phyloP scores from a whole-genome alignment of 768 basidiomycete species.

The Amanita thiersii region DNA sequence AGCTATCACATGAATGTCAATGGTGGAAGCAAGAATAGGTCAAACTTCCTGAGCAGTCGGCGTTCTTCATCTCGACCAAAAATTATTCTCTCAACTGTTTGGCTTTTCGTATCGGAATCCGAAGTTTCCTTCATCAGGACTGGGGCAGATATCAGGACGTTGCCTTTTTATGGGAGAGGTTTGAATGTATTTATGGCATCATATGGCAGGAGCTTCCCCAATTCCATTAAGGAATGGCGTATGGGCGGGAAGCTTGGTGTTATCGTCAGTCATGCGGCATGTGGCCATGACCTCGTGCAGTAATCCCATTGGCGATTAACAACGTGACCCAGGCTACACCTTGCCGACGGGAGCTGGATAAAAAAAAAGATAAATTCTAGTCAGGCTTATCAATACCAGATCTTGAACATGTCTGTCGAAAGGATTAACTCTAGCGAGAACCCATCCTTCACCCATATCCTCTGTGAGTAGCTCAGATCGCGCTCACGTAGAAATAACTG shows the following conservation, averaged over 20 bases:
- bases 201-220: too few species aligned
- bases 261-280: too few species aligned
- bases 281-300: too few species aligned
- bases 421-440: slow-evolving; percentile 47
- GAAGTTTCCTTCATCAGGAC: neutral
- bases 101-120: neutral
- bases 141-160: neutral
- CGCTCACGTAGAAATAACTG: slow-evolving; percentile 8
- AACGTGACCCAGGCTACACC: too few species aligned
- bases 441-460: slow-evolving; percentile 35
- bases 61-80: slow-evolving; percentile 17
- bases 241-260: too few species aligned
- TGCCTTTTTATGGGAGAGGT: too few species aligned
- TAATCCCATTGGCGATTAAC: too few species aligned
- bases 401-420: slow-evolving; percentile 38
- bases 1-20: slow-evolving; percentile 31
- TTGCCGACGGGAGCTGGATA: too few species aligned
- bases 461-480: slow-evolving; percentile 28
- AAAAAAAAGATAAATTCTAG: too few species aligned
- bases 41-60: slow-evolving; percentile 31
- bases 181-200: slow-evolving; percentile 3
- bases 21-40: slow-evolving; percentile 32
- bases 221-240: too few species aligned
- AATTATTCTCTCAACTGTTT: neutral
- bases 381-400: neutral